A percentile compares a stretch with the other conserved stretches of the same genome.
phyloP scores from a whole-genome alignment of 2,329 filamentous ascomycete genomes.

The Septoria linicola region DNA sequence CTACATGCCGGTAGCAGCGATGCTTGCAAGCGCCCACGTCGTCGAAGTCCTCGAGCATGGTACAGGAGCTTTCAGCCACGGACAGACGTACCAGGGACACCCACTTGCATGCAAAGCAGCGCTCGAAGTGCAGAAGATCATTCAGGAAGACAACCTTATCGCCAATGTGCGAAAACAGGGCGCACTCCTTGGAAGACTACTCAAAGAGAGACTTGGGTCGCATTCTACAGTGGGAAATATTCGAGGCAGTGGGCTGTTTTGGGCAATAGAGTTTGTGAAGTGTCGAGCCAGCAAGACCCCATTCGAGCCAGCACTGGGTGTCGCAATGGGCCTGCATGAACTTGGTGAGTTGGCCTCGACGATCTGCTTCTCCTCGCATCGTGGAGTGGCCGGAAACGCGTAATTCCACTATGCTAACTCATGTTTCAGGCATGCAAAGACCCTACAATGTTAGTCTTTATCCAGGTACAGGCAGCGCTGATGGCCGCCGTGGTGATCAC shows the following conservation, averaged over 20 bases:
- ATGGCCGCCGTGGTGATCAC: slow-evolving; percentile 64
- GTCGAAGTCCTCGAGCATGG: slow-evolving; percentile 48
- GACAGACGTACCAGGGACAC: slow-evolving; percentile 64
- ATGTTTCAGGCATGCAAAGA: slow-evolving; percentile 40
- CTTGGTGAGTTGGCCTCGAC: slow-evolving; percentile 42
- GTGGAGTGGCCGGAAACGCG: too few relatives aligned
- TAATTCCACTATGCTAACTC: too few relatives aligned
- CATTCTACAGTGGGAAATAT: slow-evolving; percentile 60
- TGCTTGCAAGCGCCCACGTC: slow-evolving; percentile 56
- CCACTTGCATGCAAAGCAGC: slow-evolving; percentile 61
- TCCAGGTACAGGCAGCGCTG: slow-evolving; percentile 61
- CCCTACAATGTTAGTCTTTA: slow-evolving; percentile 60
- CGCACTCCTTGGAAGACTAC: slow-evolving; percentile 44
- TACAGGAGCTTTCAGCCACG: slow-evolving; percentile 55
- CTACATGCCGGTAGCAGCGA: slow-evolving; percentile 60
- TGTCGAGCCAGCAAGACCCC: slow-evolving; percentile 56
- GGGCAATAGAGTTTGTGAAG: slow-evolving; percentile 60
- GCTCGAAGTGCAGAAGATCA: slow-evolving; percentile 61
- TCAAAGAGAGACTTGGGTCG: slow-evolving; percentile 46
- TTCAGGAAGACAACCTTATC: slow-evolving; percentile 58
- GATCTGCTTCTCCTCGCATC: not conserved
- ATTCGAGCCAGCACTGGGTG: slow-evolving; percentile 47
- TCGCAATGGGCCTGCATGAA: slow-evolving; percentile 54
- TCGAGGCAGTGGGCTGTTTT: slow-evolving; percentile 60
- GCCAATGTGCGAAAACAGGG: slow-evolving; percentile 60